phyloP scores from a whole-genome alignment of 2,329 filamentous ascomycete genomes.

The Xylaria sp. region DNA sequence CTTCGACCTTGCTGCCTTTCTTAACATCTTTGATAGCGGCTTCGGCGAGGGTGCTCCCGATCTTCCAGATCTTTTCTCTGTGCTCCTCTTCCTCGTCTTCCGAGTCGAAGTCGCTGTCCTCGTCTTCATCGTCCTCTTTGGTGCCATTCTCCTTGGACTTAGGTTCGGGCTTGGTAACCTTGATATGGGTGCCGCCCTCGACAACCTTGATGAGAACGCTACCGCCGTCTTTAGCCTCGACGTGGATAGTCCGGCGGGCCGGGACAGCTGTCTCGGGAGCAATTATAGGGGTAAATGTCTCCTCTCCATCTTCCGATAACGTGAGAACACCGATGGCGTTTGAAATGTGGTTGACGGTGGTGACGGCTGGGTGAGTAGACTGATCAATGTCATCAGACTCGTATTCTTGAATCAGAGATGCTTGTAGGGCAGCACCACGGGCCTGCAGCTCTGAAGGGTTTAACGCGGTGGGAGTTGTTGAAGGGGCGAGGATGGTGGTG shows the following conservation, averaged over 20 bases:
- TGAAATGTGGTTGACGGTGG: conserved; percentile 88
- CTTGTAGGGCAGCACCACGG: conserved; percentile 93
- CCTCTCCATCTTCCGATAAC: conserved; percentile 64
- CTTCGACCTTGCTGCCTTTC: conserved; percentile 90
- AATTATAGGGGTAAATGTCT: conserved; percentile 83
- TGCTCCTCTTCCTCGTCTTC: conserved; percentile 86
- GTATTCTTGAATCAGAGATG: conserved; percentile 92
- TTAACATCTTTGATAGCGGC: conserved; percentile 84
- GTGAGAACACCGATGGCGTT: conserved; percentile 88
- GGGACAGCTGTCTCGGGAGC: conserved; percentile 89
- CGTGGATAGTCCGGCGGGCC: conserved; percentile 83
- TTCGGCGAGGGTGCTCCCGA: conserved; percentile 84
- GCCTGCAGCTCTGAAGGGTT: conserved; percentile 93
- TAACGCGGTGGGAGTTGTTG: conserved; percentile 79
- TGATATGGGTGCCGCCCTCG: conserved; percentile 91
- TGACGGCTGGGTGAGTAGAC: conserved; percentile 94
- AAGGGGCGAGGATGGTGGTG: conserved; percentile 83
- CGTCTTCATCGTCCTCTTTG: conserved; percentile 64
- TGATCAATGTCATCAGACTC: conserved; percentile 94
- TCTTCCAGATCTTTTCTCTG: conserved; percentile 92
- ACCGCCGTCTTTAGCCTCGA: conserved; percentile 80
- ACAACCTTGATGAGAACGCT: conserved; percentile 89
- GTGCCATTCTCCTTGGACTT: conserved; percentile 73
- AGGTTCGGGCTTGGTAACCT: conserved; percentile 87
- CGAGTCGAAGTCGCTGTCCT: conserved; percentile 67